Evolutionary conservation across 352 stramenopile genomes (phyloP).

Genomic region (Globisporangium iwayamae): DNA sequence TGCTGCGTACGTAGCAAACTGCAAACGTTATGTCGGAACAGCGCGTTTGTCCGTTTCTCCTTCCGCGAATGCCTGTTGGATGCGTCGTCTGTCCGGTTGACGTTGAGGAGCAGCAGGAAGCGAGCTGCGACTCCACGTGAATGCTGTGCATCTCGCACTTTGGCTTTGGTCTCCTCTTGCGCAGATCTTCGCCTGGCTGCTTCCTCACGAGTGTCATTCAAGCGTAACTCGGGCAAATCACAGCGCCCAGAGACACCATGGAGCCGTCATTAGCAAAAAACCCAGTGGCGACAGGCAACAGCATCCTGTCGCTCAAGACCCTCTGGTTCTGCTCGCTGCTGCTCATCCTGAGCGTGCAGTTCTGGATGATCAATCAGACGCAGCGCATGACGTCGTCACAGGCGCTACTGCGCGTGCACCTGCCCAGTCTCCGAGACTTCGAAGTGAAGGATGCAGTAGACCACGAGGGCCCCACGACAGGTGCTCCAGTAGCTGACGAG

Average conservation of each 20-base stretch:
- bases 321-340: slow-evolving; percentile 4
- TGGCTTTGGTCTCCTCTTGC: background rate
- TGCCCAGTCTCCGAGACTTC: background rate
- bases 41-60: too few species aligned
- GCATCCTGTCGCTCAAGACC: slow-evolving; percentile 1
- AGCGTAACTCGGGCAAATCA: background rate
- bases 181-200: background rate
- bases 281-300: background rate
- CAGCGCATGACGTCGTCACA: background rate
- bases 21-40: too few species aligned
- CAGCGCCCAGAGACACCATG: background rate
- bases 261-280: background rate
- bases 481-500: background rate
- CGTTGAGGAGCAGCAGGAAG: too few species aligned
- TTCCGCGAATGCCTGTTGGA: too few species aligned
- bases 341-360: slow-evolving; percentile 2
- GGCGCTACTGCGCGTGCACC: slow-evolving; percentile 5
- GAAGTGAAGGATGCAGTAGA: background rate
- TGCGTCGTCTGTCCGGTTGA: too few species aligned
- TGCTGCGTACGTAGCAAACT: too few species aligned
- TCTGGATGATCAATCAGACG: slow-evolving; percentile 8
- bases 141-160: too few species aligned
- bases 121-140: too few species aligned
- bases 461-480: background rate
- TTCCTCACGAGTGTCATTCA: background rate